Conservation (phyloP, 345 rosid genomes). For the Citrus maxima region DNA sequence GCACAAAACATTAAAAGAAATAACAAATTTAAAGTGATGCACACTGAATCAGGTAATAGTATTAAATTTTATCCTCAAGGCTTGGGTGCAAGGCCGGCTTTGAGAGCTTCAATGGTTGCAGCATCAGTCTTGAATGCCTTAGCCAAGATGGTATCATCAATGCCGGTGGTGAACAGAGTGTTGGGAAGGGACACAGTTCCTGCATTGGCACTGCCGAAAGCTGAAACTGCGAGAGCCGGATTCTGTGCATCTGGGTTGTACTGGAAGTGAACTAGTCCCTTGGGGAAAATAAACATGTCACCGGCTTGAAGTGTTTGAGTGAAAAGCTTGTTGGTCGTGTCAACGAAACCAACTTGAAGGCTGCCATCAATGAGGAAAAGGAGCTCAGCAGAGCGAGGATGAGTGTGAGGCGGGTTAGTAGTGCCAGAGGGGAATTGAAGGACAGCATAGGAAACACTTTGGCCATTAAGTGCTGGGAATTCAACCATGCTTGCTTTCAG, state of each 20-base stretch:
- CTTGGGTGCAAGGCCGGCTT: slow-evolving; percentile 25
- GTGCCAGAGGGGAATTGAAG: slow-evolving; percentile 25
- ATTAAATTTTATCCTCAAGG: neutral
- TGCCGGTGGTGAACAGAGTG: slow-evolving; percentile 27
- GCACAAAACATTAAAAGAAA: neutral
- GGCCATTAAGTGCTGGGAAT: slow-evolving; percentile 36
- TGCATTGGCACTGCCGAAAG: slow-evolving; percentile 33
- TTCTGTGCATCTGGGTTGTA: slow-evolving; percentile 12
- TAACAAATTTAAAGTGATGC: too few relatives aligned
- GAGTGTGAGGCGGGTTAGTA: slow-evolving; percentile 29
- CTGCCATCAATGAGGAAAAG: slow-evolving; percentile 19
- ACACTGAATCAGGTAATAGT: neutral
- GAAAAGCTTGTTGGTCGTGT: slow-evolving; percentile 37
- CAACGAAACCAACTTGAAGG: slow-evolving; percentile 41
- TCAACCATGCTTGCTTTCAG: slow-evolving; percentile 26
- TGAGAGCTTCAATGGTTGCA: slow-evolving; percentile 26
- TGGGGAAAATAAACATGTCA: slow-evolving; percentile 36
- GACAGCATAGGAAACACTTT: slow-evolving; percentile 39
- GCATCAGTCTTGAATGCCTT: slow-evolving; percentile 34
- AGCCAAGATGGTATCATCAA: slow-evolving; percentile 34
- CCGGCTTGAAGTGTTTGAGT: slow-evolving; percentile 28
- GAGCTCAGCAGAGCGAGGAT: slow-evolving; percentile 36
- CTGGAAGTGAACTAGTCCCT: slow-evolving; percentile 39
- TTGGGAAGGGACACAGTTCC: slow-evolving; percentile 24
- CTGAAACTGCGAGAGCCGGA: slow-evolving; percentile 19